Evolutionary conservation across 2,329 filamentous ascomycete genomes (phyloP).

Genomic region (Xylaria sp.): DNA sequence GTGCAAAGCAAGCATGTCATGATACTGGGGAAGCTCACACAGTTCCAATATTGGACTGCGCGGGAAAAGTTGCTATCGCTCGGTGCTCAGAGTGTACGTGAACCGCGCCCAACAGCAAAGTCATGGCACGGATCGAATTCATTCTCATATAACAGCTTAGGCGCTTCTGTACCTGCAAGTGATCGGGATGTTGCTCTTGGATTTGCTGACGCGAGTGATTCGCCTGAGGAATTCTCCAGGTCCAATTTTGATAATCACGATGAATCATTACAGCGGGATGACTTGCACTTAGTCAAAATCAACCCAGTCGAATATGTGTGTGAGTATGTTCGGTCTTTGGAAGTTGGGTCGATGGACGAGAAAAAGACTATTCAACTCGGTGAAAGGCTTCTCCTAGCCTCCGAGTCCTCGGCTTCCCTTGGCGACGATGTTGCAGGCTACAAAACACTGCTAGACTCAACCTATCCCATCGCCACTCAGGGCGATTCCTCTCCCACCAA

Average conservation of each 20-base stretch:
- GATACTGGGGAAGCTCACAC: slow-evolving; percentile 45
- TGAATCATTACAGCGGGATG: not conserved
- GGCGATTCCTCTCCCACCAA: slow-evolving; percentile 8
- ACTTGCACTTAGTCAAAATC: slow-evolving; percentile 21
- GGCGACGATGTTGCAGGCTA: slow-evolving; percentile 29
- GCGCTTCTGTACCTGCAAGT: slow-evolving; percentile 40
- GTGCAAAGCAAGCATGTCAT: slow-evolving; percentile 48
- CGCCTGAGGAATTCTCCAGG: not conserved
- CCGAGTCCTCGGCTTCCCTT: slow-evolving; percentile 10
- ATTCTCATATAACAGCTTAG: slow-evolving; percentile 31
- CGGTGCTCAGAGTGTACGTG: slow-evolving; percentile 47
- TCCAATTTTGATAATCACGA: not conserved
- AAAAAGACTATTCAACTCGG: slow-evolving; percentile 36
- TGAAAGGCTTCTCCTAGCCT: slow-evolving; percentile 36
- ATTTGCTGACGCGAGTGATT: slow-evolving; percentile 9
- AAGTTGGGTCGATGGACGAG: slow-evolving; percentile 30
- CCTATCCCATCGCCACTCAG: slow-evolving; percentile 18
- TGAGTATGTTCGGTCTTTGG: slow-evolving; percentile 38
- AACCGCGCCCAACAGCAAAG: slow-evolving; percentile 41
- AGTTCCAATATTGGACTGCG: slow-evolving; percentile 44
- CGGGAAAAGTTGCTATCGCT: slow-evolving; percentile 46
- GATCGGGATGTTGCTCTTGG: slow-evolving; percentile 32
- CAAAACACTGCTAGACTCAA: slow-evolving; percentile 34
- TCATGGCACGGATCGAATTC: slow-evolving; percentile 7
- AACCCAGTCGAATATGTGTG: slow-evolving; percentile 32